A percentile compares a stretch with the other conserved stretches of the same genome.
Evolutionary conservation across 2,329 filamentous ascomycete species (phyloP).

Genomic region (Diatrype stigma): DNA sequence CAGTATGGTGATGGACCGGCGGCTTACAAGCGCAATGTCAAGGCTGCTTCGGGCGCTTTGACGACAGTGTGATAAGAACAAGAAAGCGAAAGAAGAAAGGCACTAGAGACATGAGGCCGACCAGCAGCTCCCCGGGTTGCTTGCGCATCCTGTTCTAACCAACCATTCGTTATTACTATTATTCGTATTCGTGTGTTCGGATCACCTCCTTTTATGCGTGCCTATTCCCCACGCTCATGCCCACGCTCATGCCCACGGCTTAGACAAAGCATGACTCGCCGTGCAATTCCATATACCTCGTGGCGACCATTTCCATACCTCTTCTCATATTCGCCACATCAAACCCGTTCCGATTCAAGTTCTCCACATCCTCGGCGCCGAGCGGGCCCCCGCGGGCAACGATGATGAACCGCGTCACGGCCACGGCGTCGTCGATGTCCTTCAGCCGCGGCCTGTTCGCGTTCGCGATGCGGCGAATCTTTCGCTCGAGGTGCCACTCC

Average conservation of each 20-base stretch:
- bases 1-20: neutral
- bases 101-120: too few relatives aligned
- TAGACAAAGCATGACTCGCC: constrained; percentile 1
- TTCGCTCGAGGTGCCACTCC: constrained; percentile 23
- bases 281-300: constrained; percentile 2
- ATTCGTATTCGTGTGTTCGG: neutral
- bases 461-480: constrained; percentile 19
- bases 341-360: constrained; percentile 6
- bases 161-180: too few relatives aligned
- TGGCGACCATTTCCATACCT: constrained; percentile 3
- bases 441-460: constrained; percentile 3
- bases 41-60: constrained; percentile 1
- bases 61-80: neutral
- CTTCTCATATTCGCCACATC: constrained; percentile 4
- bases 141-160: too few relatives aligned
- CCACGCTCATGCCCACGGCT: too few relatives aligned
- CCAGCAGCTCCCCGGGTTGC: too few relatives aligned
- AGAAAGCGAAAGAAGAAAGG: too few relatives aligned
- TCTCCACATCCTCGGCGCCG: constrained; percentile 1
- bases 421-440: constrained; percentile 8
- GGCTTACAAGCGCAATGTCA: neutral
- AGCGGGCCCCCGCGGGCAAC: constrained; percentile 1
- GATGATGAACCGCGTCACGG: constrained; percentile 2
- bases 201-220: neutral
- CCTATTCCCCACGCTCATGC: too few relatives aligned